Conservation (phyloP, 73 alveolate species). For the Paramecium sonneborni region DNA sequence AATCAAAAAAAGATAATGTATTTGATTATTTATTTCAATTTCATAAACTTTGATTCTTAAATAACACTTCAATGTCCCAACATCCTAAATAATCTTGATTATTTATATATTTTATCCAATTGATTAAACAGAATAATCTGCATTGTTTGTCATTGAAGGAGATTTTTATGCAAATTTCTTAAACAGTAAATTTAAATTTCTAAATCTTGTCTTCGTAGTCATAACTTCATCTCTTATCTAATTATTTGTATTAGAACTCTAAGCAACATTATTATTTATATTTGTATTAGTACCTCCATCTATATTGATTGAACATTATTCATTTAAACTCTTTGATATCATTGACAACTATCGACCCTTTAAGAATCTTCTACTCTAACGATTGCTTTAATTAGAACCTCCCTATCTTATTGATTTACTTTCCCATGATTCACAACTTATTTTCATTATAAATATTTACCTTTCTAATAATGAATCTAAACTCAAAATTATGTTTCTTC, state of each 20-base stretch:
- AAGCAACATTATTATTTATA: background rate
- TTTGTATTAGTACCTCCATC: background rate
- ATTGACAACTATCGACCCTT: background rate
- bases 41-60: background rate
- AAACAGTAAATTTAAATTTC: background rate
- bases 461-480: slow-evolving; percentile 23
- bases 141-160: background rate
- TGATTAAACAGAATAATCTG: background rate
- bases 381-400: background rate
- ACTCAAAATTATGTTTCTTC: background rate
- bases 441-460: background rate
- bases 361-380: background rate
- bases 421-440: background rate
- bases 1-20: background rate
- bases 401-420: background rate
- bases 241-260: background rate
- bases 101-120: background rate
- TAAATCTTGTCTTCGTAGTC: background rate
- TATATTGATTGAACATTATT: background rate
- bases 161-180: background rate
- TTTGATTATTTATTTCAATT: background rate
- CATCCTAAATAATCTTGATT: background rate
- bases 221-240: background rate
- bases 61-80: background rate
- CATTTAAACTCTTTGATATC: background rate